A percentile compares a stretch with the other conserved stretches of the same genome.
phyloP scores from a whole-genome alignment of 2,329 filamentous ascomycete species.

The Penicillium glabrum region DNA sequence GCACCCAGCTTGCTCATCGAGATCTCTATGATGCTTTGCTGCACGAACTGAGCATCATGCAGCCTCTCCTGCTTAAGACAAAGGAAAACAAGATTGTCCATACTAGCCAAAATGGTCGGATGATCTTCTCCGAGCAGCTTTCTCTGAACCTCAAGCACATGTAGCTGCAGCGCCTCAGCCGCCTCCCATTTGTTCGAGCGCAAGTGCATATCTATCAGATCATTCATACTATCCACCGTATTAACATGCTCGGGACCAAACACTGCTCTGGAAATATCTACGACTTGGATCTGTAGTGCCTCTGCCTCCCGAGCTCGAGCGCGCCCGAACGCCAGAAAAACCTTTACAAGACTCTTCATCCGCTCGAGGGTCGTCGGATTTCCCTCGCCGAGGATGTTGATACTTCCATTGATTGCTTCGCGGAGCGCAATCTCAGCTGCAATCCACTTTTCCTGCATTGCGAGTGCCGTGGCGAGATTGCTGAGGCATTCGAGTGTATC shows the following conservation, averaged over 20 bases:
- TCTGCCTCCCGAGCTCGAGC: not conserved
- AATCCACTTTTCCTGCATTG: not conserved
- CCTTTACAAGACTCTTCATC: not conserved
- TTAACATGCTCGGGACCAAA: not conserved
- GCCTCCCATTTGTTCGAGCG: not conserved
- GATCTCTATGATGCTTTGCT: not conserved
- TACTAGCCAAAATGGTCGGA: not conserved
- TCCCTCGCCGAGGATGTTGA: not conserved
- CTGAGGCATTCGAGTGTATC: not conserved
- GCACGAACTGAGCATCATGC: not conserved
- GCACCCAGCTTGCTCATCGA: not conserved
- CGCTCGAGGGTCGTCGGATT: not conserved
- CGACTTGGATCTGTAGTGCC: not conserved
- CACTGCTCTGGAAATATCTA: not conserved
- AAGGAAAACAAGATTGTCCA: not conserved
- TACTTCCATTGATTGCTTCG: not conserved
- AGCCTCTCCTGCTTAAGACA: not conserved
- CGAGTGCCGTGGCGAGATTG: not conserved
- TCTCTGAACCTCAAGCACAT: not conserved
- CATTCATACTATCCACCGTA: not conserved
- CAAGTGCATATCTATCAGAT: not conserved
- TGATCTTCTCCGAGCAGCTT: not conserved
- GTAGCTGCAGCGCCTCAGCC: not conserved
- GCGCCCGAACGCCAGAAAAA: not conserved
- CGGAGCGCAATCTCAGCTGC: not conserved